Conservation (phyloP, 768 basidiomycete species). For the Leccinum boreale region DNA sequence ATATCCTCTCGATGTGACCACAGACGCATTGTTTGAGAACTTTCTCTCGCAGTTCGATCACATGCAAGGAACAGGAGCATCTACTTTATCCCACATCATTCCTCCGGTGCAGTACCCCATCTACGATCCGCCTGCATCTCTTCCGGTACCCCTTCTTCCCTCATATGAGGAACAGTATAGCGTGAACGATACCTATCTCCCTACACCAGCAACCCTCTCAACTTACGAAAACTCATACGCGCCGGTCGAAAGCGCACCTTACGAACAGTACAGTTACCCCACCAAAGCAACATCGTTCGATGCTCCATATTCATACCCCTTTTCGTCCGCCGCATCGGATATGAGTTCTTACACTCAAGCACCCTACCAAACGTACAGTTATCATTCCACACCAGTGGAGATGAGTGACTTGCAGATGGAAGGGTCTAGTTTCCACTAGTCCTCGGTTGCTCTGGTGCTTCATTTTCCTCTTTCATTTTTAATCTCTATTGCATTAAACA, state of each 20-base stretch:
- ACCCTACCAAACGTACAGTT: neutral
- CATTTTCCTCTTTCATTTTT: neutral
- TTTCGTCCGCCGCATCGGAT: neutral
- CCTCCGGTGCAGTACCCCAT: neutral
- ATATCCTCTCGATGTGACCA: neutral
- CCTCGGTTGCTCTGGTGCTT: neutral
- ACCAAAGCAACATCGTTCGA: neutral
- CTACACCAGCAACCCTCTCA: too few species aligned
- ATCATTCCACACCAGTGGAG: too few species aligned
- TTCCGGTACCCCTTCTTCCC: neutral
- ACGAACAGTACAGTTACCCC: neutral
- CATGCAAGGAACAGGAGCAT: neutral
- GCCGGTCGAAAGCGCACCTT: neutral
- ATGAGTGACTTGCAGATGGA: neutral
- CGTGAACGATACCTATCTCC: neutral
- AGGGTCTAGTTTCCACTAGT: neutral
- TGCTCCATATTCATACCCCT: neutral
- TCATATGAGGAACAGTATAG: neutral
- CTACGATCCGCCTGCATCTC: neutral
- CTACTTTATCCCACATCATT: neutral
- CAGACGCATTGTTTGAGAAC: neutral
- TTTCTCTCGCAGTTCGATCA: neutral
- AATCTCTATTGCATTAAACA: neutral
- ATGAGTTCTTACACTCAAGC: neutral
- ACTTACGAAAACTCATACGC: neutral